Percentiles rank a stretch among this genome's conserved stretches.
Evolutionary conservation across 1,139 yeast species (phyloP).

Genomic region (Kurtzmaniella quercitrusa): DNA sequence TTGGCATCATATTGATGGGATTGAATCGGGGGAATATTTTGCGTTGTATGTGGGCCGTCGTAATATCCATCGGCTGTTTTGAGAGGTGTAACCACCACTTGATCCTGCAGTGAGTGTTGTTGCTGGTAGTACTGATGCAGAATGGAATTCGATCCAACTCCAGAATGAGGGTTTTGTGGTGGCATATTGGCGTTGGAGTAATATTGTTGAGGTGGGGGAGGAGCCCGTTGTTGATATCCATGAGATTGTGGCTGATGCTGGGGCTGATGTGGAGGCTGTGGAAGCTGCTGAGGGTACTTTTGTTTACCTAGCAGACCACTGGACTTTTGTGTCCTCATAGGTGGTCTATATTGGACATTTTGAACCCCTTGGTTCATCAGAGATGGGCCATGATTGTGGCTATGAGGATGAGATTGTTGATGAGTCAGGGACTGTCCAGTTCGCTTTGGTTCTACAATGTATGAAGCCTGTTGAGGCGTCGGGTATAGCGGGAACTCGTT

Average conservation of each 20-base stretch:
- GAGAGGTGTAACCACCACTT: not conserved
- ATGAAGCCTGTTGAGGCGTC: conserved; percentile 45
- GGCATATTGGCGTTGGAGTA: conserved; percentile 10
- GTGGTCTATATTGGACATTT: conserved; percentile 7
- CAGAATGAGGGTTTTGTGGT: conserved; percentile 10
- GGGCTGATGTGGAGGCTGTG: conserved; percentile 14
- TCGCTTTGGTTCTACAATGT: conserved; percentile 20
- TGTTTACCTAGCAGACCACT: conserved; percentile 10
- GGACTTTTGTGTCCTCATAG: conserved; percentile 13
- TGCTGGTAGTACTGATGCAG: conserved; percentile 13
- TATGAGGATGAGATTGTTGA: not conserved
- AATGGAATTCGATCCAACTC: not conserved
- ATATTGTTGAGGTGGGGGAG: conserved; percentile 13
- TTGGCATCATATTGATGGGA: not conserved
- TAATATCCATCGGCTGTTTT: not conserved
- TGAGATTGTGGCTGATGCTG: conserved; percentile 13
- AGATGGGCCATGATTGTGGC: not conserved
- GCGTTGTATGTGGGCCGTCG: not conserved
- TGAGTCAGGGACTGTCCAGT: conserved; percentile 6
- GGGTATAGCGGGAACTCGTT: conserved; percentile 46
- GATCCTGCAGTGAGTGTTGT: conserved; percentile 5
- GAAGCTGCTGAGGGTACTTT: conserved; percentile 9
- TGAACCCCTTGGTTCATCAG: conserved; percentile 13
- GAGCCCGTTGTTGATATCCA: conserved; percentile 13
- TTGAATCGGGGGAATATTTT: not conserved